Percentiles rank a stretch among this genome's conserved stretches.
phyloP scores from a whole-genome alignment of 768 basidiomycete genomes.

The Kwoniella mangroviensis region DNA sequence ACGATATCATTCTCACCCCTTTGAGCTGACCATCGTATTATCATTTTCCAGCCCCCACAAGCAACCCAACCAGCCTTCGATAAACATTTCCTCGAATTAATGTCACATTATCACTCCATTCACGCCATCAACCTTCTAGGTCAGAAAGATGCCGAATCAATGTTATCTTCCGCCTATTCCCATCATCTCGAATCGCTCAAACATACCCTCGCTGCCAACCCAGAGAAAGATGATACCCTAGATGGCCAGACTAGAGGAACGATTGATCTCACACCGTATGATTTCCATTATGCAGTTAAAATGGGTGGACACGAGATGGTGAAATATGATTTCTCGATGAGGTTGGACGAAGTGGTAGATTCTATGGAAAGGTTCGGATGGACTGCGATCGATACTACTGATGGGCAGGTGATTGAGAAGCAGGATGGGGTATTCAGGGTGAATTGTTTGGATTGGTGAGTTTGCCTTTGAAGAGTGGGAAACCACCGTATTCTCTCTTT shows the following conservation, averaged over 20 bases:
- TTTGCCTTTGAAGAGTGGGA: background rate
- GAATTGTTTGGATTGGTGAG: constrained; percentile 57
- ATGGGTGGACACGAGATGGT: constrained; percentile 86
- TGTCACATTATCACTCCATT: constrained; percentile 79
- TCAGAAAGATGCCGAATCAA: constrained; percentile 87
- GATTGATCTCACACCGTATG: constrained; percentile 74
- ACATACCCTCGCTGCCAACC: constrained; percentile 28
- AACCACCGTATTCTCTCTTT: background rate
- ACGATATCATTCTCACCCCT: too few relatives aligned
- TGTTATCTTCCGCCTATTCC: constrained; percentile 78
- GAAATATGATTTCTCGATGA: constrained; percentile 68
- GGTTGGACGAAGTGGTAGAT: constrained; percentile 56
- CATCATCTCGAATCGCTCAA: constrained; percentile 66
- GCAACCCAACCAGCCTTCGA: constrained; percentile 98
- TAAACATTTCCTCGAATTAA: constrained; percentile 83
- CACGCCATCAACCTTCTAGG: constrained; percentile 93
- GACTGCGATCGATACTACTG: constrained; percentile 59
- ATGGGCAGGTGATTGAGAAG: constrained; percentile 65
- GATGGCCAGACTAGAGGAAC: constrained; percentile 44
- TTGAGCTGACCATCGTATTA: background rate
- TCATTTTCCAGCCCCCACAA: constrained; percentile 66
- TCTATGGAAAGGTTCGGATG: constrained; percentile 82
- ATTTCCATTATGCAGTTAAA: constrained; percentile 85
- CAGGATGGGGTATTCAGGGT: constrained; percentile 83
- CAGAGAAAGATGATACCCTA: constrained; percentile 50